Conservation (phyloP, 2,329 filamentous ascomycete genomes). For the Aspergillus pseudoviridinutans region DNA sequence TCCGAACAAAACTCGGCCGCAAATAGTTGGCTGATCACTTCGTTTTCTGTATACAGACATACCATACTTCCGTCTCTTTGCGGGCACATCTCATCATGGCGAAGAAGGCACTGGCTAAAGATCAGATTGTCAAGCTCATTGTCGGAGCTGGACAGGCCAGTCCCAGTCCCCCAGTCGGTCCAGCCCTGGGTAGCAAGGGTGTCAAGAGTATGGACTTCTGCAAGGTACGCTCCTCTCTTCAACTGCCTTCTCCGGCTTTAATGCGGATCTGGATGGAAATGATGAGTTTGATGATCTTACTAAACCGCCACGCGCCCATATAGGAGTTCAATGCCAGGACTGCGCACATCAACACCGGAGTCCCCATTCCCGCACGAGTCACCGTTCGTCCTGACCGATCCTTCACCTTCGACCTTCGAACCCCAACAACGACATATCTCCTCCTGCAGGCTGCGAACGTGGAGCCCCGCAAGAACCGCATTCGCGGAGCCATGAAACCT, state of each 20-base stretch:
- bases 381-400: constrained; percentile 89
- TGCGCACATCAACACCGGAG: constrained; percentile 74
- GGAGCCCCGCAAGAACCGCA: constrained; percentile 65
- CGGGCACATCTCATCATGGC: constrained; percentile 42
- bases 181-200: constrained; percentile 92
- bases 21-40: constrained; percentile 2
- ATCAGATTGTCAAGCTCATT: constrained; percentile 93
- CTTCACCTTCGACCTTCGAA: constrained; percentile 90
- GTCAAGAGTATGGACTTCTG: constrained; percentile 99
- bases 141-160: constrained; percentile 94
- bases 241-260: not conserved
- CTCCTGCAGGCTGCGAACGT: constrained; percentile 79
- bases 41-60: not conserved
- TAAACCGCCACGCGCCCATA: not conserved
- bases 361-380: constrained; percentile 84
- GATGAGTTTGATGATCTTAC: not conserved
- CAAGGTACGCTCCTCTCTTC: constrained; percentile 60
- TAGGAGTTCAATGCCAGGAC: constrained; percentile 98
- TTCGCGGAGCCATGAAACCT: constrained; percentile 69
- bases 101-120: constrained; percentile 48
- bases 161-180: constrained; percentile 92
- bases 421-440: constrained; percentile 88
- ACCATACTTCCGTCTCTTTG: not conserved
- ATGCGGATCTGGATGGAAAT: not conserved
- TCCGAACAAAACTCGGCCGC: constrained; percentile 13